These are phyloP conservation scores for Blastomyces silverae DNA, from an alignment of 2,329 filamentous ascomycete genomes.

Conservation along the genomic window DNA sequence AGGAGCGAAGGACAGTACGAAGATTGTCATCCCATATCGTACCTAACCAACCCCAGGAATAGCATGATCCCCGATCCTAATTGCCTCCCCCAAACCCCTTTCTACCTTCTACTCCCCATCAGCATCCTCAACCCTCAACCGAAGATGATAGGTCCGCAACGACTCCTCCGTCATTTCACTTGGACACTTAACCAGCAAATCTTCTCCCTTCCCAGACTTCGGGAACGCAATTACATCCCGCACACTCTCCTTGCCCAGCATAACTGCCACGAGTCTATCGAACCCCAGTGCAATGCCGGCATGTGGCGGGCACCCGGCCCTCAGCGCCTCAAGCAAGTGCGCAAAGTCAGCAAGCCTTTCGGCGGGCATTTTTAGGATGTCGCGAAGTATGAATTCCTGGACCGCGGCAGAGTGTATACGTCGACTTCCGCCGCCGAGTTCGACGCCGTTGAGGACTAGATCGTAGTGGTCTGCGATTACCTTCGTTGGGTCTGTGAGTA, in stretches of 20 bases:
- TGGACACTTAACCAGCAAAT: slow-evolving; percentile 74
- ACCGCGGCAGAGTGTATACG: slow-evolving; percentile 81
- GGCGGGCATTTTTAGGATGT: slow-evolving; percentile 71
- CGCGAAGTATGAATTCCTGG: slow-evolving; percentile 76
- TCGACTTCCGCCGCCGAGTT: slow-evolving; percentile 85
- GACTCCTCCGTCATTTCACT: slow-evolving; percentile 57
- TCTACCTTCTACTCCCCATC: background rate
- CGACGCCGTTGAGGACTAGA: slow-evolving; percentile 88
- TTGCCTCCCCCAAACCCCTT: background rate
- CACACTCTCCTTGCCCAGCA: slow-evolving; percentile 70
- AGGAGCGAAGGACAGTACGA: no score
- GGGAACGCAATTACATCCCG: slow-evolving; percentile 95
- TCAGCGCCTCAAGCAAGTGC: slow-evolving; percentile 75
- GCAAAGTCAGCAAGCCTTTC: slow-evolving; percentile 70
- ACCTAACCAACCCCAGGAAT: background rate
- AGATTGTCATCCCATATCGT: background rate
- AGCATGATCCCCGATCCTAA: background rate
- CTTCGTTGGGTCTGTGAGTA: slow-evolving; percentile 63
- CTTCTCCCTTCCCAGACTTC: slow-evolving; percentile 84
- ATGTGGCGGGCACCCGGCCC: slow-evolving; percentile 85
- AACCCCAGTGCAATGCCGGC: slow-evolving; percentile 91
- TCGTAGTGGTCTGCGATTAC: slow-evolving; percentile 88
- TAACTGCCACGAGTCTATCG: slow-evolving; percentile 73
- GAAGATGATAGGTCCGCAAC: slow-evolving; percentile 54
- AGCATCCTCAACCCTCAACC: slow-evolving; percentile 26